Percentiles rank a stretch among this genome's conserved stretches.
Evolutionary conservation across 768 basidiomycete species (phyloP).

Genomic region (Psilocybe cubensis): DNA sequence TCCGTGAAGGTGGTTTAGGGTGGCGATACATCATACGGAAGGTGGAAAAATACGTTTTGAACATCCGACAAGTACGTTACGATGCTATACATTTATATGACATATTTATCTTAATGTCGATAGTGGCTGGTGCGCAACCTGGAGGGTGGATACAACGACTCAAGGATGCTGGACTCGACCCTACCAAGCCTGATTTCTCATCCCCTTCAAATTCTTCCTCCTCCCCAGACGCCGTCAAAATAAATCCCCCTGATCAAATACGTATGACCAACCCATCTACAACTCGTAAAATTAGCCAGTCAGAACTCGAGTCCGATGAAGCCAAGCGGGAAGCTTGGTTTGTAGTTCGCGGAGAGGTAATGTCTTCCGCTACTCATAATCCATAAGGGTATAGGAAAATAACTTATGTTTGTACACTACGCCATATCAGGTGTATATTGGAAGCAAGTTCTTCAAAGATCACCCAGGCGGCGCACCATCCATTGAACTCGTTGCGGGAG

Average conservation of each 20-base stretch:
- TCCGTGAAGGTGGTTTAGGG: constrained; percentile 55
- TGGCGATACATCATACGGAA: constrained; percentile 45
- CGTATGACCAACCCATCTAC: constrained; percentile 51
- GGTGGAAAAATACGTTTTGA: constrained; percentile 48
- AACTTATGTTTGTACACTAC: not conserved
- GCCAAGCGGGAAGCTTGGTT: constrained; percentile 48
- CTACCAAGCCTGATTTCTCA: constrained; percentile 43
- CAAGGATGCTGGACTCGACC: constrained; percentile 47
- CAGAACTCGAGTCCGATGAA: constrained; percentile 44
- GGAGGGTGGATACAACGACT: constrained; percentile 70
- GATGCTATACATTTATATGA: not conserved
- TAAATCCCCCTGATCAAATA: constrained; percentile 21
- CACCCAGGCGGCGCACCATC: constrained; percentile 64
- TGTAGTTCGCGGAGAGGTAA: constrained; percentile 51
- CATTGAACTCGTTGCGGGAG: constrained; percentile 56
- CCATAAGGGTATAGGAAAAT: not conserved
- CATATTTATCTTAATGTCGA: not conserved
- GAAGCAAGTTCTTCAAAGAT: constrained; percentile 49
- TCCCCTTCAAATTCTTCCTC: not conserved
- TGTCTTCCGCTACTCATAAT: not conserved
- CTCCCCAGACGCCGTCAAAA: not conserved
- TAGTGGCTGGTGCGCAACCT: constrained; percentile 43
- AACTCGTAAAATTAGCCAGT: constrained; percentile 43
- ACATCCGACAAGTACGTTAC: constrained; percentile 50
- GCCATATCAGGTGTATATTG: constrained; percentile 48